Base-by-base conservation (phyloP, 805 yeast species). In the Wickerhamiella spandovensis region DNA sequence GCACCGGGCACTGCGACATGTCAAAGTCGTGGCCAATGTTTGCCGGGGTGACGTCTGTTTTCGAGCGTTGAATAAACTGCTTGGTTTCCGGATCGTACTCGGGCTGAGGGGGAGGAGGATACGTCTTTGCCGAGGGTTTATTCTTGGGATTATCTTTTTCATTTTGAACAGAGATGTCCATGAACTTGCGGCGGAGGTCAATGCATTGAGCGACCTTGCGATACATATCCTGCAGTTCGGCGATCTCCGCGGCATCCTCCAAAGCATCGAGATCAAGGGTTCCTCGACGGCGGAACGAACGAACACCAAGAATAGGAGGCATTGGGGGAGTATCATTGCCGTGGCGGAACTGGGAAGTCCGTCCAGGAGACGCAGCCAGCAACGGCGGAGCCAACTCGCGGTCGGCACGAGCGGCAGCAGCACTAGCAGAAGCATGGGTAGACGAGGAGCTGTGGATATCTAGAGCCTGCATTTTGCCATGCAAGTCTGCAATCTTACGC, bases 91-190 rank as follows among this genome's bases (percentile, higher is more conserved):
- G 68, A 61, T 82, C 74, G 81, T 92, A 80, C 58, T 90, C 80
- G 2, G 98, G 97, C 56, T 79, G 79, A 13, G 98, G 98, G 1
- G 97, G 97, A 10, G 81, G 78, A 0, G 99, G 99, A 63, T 89
- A 90, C 47, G 92, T 80, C 15, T 63, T 63, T 97, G 97, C 92
- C 39, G 64, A 67, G 9, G 71, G 71, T 23, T 59, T 61, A 66
- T 94, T 90, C 63, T 90, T 88, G 1, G 98, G 98, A 65, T 92
- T 92, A 58, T 80, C 83, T 37, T 67, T 63, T 44, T 82, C 83
- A 50, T 78, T 70, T 68, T 92, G 99, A 48, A 77, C 56, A 0
- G 97, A 87, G 10, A 77, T 56, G 2, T 66, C 59, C 66, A 84
- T 82, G 64, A 90, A 92, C 61, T 81, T 83, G 57, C 76, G 79